phyloP scores from a whole-genome alignment of 805 yeast species.

The Metschnikowia shivogae region DNA sequence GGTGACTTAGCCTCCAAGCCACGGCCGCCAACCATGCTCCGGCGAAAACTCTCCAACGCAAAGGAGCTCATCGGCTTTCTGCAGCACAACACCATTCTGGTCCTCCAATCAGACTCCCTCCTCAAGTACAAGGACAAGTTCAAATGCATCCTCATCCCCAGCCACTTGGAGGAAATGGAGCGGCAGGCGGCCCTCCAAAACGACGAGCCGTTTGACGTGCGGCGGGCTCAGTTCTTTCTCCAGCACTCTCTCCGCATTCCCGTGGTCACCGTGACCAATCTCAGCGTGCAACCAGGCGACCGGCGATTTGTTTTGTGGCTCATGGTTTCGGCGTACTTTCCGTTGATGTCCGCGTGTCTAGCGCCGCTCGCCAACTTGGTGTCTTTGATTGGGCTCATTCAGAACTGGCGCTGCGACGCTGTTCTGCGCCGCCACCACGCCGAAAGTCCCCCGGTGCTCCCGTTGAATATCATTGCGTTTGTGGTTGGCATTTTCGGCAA shows the following conservation, averaged over 20 bases:
- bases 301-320: constrained; percentile 52
- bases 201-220: constrained; percentile 6
- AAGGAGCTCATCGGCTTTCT: constrained; percentile 5
- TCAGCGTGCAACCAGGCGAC: constrained; percentile 37
- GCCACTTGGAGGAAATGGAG: constrained; percentile 5
- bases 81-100: constrained; percentile 6
- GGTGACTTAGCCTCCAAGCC: too few relatives aligned
- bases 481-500: constrained; percentile 66
- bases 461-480: constrained; percentile 60
- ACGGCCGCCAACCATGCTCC: constrained; percentile 2
- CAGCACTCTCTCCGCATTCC: constrained; percentile 32
- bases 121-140: constrained; percentile 14
- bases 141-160: constrained; percentile 13
- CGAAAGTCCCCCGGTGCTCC: constrained; percentile 29
- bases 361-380: constrained; percentile 78
- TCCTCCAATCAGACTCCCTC: constrained; percentile 8
- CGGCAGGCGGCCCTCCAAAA: background rate
- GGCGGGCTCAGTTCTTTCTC: constrained; percentile 18
- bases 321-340: constrained; percentile 61
- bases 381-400: constrained; percentile 66
- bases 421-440: constrained; percentile 28
- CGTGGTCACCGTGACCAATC: constrained; percentile 25
- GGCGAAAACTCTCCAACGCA: constrained; percentile 10
- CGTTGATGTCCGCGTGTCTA: constrained; percentile 69
- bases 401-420: constrained; percentile 53